These are phyloP conservation scores for Leavenworthia alabamica DNA, from an alignment of 345 rosid species.

Conservation along the genomic window DNA sequence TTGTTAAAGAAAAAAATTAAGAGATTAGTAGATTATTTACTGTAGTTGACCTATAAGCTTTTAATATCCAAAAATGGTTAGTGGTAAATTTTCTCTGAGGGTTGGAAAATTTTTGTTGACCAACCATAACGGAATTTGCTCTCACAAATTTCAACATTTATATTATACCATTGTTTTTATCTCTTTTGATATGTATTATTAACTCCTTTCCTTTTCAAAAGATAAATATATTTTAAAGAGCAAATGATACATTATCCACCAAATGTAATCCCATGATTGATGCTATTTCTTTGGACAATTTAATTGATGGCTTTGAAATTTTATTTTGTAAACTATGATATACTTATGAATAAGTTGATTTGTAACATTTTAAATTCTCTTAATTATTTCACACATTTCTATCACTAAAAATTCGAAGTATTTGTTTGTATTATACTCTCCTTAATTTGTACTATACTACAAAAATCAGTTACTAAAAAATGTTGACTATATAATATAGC, in stretches of 20 bases:
- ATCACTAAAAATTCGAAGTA: constrained; percentile 31
- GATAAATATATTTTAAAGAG: constrained; percentile 10
- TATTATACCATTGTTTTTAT: constrained; percentile 19
- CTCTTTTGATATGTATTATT: constrained; percentile 28
- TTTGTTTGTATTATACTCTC: constrained; percentile 26
- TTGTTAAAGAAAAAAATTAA: neutral
- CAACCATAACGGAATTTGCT: constrained; percentile 42
- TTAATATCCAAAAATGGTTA: neutral
- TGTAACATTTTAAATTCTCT: neutral
- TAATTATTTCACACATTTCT: constrained; percentile 17
- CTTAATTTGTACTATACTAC: constrained; percentile 12
- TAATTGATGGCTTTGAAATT: neutral
- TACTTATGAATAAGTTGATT: neutral
- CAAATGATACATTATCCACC: no score
- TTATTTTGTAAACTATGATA: neutral
- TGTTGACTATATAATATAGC: neutral
- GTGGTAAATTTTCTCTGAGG: constrained; percentile 34
- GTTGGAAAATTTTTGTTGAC: constrained; percentile 42
- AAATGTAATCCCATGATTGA: constrained; percentile 8
- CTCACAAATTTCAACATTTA: constrained; percentile 24
- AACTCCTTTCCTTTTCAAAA: constrained; percentile 32
- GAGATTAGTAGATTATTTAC: constrained; percentile 2
- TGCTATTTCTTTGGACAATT: neutral
- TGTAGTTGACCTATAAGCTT: constrained; percentile 5
- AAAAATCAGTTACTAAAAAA: neutral